phyloP scores from a whole-genome alignment of 2,329 filamentous ascomycete species.

The Colletotrichum simmondsii region DNA sequence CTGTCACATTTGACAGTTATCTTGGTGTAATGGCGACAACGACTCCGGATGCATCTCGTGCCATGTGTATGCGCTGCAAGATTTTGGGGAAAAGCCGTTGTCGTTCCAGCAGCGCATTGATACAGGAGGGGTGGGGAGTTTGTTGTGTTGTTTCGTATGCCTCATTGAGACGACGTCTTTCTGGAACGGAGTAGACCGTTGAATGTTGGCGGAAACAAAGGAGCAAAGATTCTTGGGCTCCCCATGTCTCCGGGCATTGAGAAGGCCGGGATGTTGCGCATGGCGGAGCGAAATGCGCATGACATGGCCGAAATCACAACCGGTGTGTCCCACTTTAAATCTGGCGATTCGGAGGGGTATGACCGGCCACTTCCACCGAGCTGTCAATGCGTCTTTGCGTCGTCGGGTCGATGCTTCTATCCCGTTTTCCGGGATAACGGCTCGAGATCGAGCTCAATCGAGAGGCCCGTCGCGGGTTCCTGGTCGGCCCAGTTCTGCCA shows the following conservation, averaged over 20 bases:
- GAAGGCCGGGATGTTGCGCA: constrained; percentile 27
- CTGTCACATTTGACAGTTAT: not conserved
- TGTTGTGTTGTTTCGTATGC: constrained; percentile 22
- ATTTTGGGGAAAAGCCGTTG: not conserved
- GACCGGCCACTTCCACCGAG: constrained; percentile 29
- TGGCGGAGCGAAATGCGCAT: constrained; percentile 33
- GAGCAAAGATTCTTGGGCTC: constrained; percentile 12
- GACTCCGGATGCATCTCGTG: not conserved
- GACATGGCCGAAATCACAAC: constrained; percentile 31
- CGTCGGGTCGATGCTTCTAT: constrained; percentile 1
- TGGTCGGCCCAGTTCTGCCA: constrained; percentile 8
- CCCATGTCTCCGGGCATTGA: constrained; percentile 32
- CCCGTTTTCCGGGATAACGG: constrained; percentile 18
- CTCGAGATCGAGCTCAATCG: not conserved
- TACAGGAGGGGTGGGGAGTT: constrained; percentile 10
- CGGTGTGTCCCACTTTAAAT: constrained; percentile 20
- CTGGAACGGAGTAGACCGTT: not conserved
- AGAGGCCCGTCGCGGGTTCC: constrained; percentile 7
- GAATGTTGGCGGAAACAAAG: constrained; percentile 15
- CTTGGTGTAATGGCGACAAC: not conserved
- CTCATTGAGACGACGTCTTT: constrained; percentile 8
- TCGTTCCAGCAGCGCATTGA: constrained; percentile 7
- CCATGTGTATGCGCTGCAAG: not conserved
- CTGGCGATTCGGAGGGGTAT: constrained; percentile 28
- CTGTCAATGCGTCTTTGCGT: constrained; percentile 23